Conservation (phyloP, 176 grass and related monocot species). For the Secale cereale region DNA sequence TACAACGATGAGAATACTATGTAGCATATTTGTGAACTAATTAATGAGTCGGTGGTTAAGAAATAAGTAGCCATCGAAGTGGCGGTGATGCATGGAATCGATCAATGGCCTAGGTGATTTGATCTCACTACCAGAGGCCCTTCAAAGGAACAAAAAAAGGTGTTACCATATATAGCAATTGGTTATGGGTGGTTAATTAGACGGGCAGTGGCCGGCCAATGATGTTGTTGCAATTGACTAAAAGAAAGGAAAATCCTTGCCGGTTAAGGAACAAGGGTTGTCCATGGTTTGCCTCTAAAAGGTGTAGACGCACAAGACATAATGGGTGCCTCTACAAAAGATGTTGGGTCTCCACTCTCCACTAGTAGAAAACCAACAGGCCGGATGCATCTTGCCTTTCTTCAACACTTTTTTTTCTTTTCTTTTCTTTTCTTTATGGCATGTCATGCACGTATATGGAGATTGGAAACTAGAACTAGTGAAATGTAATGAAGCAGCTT, state of each 20-base stretch:
- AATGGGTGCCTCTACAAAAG: slow-evolving; percentile 2
- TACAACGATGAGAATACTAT: neutral
- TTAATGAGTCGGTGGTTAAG: neutral
- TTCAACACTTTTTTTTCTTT: neutral
- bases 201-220: neutral
- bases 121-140: neutral
- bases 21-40: neutral
- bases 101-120: neutral
- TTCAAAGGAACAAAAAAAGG: neutral
- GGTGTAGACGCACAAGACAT: slow-evolving; percentile 1
- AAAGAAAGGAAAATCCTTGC: slow-evolving; percentile 14
- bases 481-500: neutral
- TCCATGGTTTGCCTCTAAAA: neutral
- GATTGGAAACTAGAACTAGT: neutral
- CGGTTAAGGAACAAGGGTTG: neutral
- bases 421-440: neutral
- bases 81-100: neutral
- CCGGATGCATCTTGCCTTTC: neutral
- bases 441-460: neutral
- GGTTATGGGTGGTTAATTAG: neutral
- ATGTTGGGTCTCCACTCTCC: neutral
- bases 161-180: neutral
- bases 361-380: neutral
- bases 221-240: neutral
- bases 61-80: neutral